Evolutionary conservation across 1,284 basidiomycete genomes (phyloP).

Genomic region (Volvariella volvacea): DNA sequence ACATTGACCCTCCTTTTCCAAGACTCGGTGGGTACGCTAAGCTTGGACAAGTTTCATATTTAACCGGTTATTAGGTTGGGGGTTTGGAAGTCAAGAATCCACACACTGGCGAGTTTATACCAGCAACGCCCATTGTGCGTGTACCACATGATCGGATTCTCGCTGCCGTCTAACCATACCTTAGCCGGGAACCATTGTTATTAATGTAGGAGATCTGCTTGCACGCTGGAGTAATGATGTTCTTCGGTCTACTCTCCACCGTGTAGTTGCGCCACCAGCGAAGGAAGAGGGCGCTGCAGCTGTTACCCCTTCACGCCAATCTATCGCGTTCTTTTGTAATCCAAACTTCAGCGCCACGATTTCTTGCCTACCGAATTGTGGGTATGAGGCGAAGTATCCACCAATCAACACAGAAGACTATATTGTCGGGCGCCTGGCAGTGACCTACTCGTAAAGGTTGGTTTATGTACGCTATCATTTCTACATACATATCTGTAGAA

Average conservation of each 20-base stretch:
- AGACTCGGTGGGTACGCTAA: slow-evolving; percentile 44
- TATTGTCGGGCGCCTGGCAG: slow-evolving; percentile 64
- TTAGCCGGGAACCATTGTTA: slow-evolving; percentile 77
- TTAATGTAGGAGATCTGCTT: slow-evolving; percentile 80
- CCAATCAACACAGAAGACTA: slow-evolving; percentile 71
- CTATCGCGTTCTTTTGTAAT: slow-evolving; percentile 85
- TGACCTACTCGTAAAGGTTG: slow-evolving; percentile 31
- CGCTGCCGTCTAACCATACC: slow-evolving; percentile 11
- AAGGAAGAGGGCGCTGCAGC: slow-evolving; percentile 41
- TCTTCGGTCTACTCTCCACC: slow-evolving; percentile 73
- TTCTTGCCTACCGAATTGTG: slow-evolving; percentile 69
- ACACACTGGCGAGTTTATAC: slow-evolving; percentile 61
- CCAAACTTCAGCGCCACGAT: slow-evolving; percentile 70
- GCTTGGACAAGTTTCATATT: neutral
- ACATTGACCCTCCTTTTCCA: slow-evolving; percentile 83
- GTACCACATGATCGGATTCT: slow-evolving; percentile 2
- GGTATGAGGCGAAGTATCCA: slow-evolving; percentile 52
- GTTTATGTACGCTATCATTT: neutral
- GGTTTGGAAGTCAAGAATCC: slow-evolving; percentile 81
- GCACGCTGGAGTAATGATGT: slow-evolving; percentile 82
- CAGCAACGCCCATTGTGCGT: slow-evolving; percentile 71
- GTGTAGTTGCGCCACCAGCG: slow-evolving; percentile 69
- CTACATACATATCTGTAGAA: no score
- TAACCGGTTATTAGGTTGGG: slow-evolving; percentile 45
- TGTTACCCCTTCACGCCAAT: slow-evolving; percentile 64